A percentile compares a stretch with the other conserved stretches of the same genome.
These are phyloP conservation scores for Rhizophagus clarus DNA, from an alignment of 192 early-diverging fungal species.

Conservation along the genomic window DNA sequence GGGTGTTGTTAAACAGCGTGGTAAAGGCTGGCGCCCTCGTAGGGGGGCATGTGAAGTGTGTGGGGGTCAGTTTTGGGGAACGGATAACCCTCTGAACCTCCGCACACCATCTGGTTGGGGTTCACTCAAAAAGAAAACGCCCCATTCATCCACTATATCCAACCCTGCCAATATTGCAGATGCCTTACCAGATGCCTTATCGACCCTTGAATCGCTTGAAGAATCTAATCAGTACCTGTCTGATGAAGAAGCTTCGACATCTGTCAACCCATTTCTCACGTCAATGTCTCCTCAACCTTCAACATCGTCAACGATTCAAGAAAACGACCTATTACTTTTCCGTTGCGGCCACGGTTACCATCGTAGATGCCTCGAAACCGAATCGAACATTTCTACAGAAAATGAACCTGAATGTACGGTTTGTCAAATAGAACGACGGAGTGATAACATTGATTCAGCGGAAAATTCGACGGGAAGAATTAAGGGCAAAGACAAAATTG, in stretches of 20 bases:
- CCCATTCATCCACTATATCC: conserved; percentile 36
- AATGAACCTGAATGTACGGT: conserved; percentile 21
- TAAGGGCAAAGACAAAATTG: conserved; percentile 30
- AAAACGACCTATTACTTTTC: conserved; percentile 51
- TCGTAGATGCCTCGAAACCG: conserved; percentile 47
- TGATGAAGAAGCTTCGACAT: conserved; percentile 20
- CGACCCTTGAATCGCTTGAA: conserved; percentile 38
- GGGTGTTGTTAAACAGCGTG: conserved; percentile 51
- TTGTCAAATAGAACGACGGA: conserved; percentile 29
- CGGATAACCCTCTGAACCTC: conserved; percentile 44
- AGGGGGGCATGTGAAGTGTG: conserved; percentile 58
- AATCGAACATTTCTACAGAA: conserved; percentile 9
- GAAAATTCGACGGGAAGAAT: not conserved
- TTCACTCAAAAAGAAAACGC: conserved; percentile 40
- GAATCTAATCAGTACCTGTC: conserved; percentile 11
- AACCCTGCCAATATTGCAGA: conserved; percentile 40
- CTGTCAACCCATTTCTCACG: not conserved
- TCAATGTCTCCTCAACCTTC: not conserved
- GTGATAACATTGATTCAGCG: not conserved
- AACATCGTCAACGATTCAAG: conserved; percentile 11
- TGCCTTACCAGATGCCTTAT: conserved; percentile 39
- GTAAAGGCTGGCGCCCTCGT: conserved; percentile 59
- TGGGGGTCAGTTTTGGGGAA: conserved; percentile 50
- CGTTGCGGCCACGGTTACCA: conserved; percentile 60
- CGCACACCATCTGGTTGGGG: conserved; percentile 37